These are phyloP conservation scores for Globisporangium parvum DNA, from an alignment of 352 stramenopile species.

Conservation along the genomic window DNA sequence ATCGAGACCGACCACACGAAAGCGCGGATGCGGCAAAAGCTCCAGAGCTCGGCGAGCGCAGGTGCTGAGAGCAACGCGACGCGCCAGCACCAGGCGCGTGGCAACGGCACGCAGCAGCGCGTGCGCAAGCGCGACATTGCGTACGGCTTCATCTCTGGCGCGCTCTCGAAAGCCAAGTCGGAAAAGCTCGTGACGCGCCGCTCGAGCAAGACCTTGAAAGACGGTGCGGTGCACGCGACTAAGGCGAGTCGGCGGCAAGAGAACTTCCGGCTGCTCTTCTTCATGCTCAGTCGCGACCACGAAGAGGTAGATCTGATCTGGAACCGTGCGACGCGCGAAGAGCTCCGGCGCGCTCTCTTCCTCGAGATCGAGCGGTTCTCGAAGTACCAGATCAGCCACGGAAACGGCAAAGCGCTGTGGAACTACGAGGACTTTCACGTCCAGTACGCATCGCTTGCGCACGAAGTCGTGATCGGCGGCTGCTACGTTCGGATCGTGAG, in stretches of 20 bases:
- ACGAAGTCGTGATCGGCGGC: conserved; percentile 85
- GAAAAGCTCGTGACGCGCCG: conserved; percentile 20
- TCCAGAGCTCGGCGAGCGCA: conserved; percentile 38
- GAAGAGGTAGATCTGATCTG: conserved; percentile 91
- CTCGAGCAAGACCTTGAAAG: conserved; percentile 17
- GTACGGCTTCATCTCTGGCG: conserved; percentile 41
- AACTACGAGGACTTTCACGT: conserved; percentile 96
- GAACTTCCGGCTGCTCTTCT: conserved; percentile 95
- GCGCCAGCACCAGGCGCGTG: neutral
- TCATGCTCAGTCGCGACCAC: conserved; percentile 91
- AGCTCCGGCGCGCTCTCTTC: conserved; percentile 85
- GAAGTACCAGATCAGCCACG: conserved; percentile 61
- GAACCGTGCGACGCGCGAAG: conserved; percentile 86
- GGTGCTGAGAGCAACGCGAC: conserved; percentile 5
- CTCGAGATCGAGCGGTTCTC: conserved; percentile 80
- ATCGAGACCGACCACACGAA: conserved; percentile 64
- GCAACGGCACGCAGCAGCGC: conserved; percentile 15
- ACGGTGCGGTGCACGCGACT: conserved; percentile 8
- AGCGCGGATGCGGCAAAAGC: conserved; percentile 52
- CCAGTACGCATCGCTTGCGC: conserved; percentile 81
- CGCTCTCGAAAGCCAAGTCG: conserved; percentile 27
- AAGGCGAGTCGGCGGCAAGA: conserved; percentile 39
- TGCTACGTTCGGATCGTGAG: conserved; percentile 85
- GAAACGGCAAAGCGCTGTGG: conserved; percentile 83
- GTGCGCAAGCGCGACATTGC: conserved; percentile 69